A percentile compares a stretch with the other conserved stretches of the same genome.
These are phyloP conservation scores for Perkinsus chesapeaki DNA, from an alignment of 169 alveolate genomes.

Conservation along the genomic window DNA sequence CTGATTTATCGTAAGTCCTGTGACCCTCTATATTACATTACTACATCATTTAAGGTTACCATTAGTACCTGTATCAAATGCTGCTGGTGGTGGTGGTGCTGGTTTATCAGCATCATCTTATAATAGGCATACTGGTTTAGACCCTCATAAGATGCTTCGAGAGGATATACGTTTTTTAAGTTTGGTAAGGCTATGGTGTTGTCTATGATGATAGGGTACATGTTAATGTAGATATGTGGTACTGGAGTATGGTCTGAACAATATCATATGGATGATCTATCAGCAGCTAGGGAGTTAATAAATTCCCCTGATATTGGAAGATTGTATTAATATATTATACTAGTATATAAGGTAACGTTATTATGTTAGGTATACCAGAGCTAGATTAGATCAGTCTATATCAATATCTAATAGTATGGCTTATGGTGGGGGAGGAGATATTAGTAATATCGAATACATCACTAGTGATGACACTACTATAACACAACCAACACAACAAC, in stretches of 20 bases:
- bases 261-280: neutral
- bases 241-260: neutral
- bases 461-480: neutral
- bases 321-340: neutral
- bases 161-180: neutral
- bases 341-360: neutral
- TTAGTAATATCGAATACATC: neutral
- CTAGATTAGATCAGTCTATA: neutral
- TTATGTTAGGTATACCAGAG: neutral
- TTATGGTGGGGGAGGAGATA: neutral
- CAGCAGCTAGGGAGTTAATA: neutral
- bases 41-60: neutral
- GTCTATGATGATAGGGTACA: too few species aligned
- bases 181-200: neutral
- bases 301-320: neutral
- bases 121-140: neutral
- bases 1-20: neutral
- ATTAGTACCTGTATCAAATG: neutral
- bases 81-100: too few species aligned
- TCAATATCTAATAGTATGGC: neutral
- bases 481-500: neutral
- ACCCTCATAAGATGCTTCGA: neutral
- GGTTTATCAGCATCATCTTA: neutral
- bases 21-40: neutral
- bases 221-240: slow-evolving; percentile 2